Conservation (phyloP, 2,329 filamentous ascomycete species). For the Hyphodiscus sp. region DNA sequence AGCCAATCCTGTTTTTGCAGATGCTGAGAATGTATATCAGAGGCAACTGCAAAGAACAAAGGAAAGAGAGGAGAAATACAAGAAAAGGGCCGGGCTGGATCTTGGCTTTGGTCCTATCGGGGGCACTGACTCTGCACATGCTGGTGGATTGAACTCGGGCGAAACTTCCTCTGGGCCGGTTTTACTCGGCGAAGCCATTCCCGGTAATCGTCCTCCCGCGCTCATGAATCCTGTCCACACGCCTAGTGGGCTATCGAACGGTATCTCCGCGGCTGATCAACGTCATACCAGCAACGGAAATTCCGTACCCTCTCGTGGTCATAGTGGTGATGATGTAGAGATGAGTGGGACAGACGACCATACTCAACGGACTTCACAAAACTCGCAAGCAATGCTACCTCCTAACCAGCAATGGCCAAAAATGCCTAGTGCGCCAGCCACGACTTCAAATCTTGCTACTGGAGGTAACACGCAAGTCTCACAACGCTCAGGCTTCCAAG, state of each 20-base stretch:
- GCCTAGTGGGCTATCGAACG: constrained; percentile 54
- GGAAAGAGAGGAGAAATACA: constrained; percentile 52
- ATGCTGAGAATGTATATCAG: constrained; percentile 77
- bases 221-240: constrained; percentile 34
- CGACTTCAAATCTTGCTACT: constrained; percentile 13
- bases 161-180: constrained; percentile 49
- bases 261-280: constrained; percentile 39
- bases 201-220: constrained; percentile 36
- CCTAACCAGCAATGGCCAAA: constrained; percentile 34
- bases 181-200: constrained; percentile 58
- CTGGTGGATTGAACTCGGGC: constrained; percentile 30
- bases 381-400: constrained; percentile 42
- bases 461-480: constrained; percentile 53
- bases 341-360: constrained; percentile 52
- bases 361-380: constrained; percentile 33
- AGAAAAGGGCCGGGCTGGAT: constrained; percentile 36
- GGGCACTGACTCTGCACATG: constrained; percentile 40
- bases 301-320: constrained; percentile 36
- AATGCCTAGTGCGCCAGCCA: constrained; percentile 37
- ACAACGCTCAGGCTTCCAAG: constrained; percentile 49
- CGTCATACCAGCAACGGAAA: constrained; percentile 49
- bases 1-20: constrained; percentile 56
- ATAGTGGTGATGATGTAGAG: constrained; percentile 45
- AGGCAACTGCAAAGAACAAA: constrained; percentile 62
- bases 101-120: constrained; percentile 28